Conservation (phyloP, 2,329 filamentous ascomycete species). For the Alternaria arbusti region DNA sequence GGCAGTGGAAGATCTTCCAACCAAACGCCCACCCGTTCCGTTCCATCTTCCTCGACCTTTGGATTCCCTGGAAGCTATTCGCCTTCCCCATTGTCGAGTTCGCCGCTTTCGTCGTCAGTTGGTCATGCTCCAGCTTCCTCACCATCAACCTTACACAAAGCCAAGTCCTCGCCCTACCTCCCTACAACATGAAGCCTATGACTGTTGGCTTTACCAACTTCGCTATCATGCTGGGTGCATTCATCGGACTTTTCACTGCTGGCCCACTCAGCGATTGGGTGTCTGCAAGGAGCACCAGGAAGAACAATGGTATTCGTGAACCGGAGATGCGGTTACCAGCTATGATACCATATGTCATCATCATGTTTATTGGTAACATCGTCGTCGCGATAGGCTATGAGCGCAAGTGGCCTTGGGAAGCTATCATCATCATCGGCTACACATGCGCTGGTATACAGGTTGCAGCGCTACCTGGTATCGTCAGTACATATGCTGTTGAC, state of each 20-base stretch:
- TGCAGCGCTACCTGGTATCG: constrained; percentile 65
- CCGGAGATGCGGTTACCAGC: constrained; percentile 65
- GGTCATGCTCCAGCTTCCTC: constrained; percentile 64
- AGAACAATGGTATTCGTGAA: constrained; percentile 63
- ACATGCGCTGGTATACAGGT: constrained; percentile 65
- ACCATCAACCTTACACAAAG: constrained; percentile 66
- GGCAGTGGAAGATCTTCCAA: constrained; percentile 63
- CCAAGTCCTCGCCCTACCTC: constrained; percentile 61
- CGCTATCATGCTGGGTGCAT: constrained; percentile 60
- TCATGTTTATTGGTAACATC: constrained; percentile 65
- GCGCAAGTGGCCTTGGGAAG: constrained; percentile 60
- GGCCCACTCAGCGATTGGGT: constrained; percentile 65
- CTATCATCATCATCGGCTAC: constrained; percentile 65
- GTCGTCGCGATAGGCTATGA: constrained; percentile 62
- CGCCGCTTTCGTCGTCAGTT: constrained; percentile 66
- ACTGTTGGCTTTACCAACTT: constrained; percentile 64
- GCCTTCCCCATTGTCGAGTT: constrained; percentile 69
- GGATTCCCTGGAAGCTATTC: constrained; percentile 68
- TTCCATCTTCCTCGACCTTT: constrained; percentile 61
- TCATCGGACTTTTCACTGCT: constrained; percentile 62
- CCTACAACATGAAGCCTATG: constrained; percentile 60
- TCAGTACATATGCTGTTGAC: constrained; percentile 66
- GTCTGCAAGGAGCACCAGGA: constrained; percentile 58
- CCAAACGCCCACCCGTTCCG: constrained; percentile 54
- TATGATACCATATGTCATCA: constrained; percentile 63